Evolutionary conservation across 1,284 basidiomycete genomes (phyloP).

Genomic region (Microbotryomycetes sp.): DNA sequence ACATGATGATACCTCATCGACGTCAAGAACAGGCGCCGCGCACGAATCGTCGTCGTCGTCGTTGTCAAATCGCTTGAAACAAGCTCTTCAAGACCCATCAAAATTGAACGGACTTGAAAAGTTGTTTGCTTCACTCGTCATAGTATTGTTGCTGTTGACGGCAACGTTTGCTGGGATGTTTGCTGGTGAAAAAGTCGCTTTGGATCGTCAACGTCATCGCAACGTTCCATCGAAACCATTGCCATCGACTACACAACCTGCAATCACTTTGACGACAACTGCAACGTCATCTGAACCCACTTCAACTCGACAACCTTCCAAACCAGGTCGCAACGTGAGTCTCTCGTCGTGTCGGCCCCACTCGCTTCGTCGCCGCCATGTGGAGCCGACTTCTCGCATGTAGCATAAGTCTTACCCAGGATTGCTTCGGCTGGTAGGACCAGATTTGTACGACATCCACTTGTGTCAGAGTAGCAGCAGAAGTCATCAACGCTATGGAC

Average conservation of each 20-base stretch:
- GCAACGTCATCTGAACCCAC: not conserved
- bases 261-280: not conserved
- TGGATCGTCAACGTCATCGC: not conserved
- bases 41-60: not conserved
- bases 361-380: constrained; percentile 9
- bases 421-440: constrained; percentile 41
- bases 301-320: constrained; percentile 39
- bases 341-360: constrained; percentile 5
- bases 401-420: not conserved
- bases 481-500: constrained; percentile 75
- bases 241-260: constrained; percentile 19
- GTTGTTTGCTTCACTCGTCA: constrained; percentile 64
- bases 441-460: constrained; percentile 66
- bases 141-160: constrained; percentile 71
- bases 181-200: constrained; percentile 56
- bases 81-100: constrained; percentile 48
- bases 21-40: not conserved
- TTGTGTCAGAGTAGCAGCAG: constrained; percentile 77
- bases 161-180: constrained; percentile 89
- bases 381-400: constrained; percentile 2
- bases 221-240: constrained; percentile 28
- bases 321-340: constrained; percentile 9
- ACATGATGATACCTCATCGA: too few relatives aligned
- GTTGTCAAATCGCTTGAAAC: constrained; percentile 6
- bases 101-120: constrained; percentile 79